These are phyloP conservation scores for Leishmania gerbilli DNA, from an alignment of 208 protist species.

Conservation along the genomic window DNA sequence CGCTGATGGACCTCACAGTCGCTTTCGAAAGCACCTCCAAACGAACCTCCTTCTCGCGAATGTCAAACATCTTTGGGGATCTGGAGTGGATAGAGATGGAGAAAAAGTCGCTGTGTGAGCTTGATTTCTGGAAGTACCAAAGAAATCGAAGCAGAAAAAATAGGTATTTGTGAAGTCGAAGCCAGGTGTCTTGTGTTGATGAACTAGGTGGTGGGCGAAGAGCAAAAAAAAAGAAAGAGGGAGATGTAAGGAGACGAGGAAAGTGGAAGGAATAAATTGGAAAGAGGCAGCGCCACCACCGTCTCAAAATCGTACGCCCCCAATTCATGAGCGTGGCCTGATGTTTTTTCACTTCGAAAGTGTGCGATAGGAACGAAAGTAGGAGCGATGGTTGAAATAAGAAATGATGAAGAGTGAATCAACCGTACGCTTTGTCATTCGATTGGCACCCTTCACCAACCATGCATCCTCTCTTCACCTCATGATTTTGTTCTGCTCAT, in stretches of 20 bases:
- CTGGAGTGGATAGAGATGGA: not conserved
- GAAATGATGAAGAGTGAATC: not conserved
- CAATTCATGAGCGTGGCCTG: not conserved
- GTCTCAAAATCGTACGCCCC: not conserved
- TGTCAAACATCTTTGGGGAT: slow-evolving; percentile 9
- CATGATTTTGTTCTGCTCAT: not conserved
- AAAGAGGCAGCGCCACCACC: not conserved
- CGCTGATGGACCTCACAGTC: slow-evolving; percentile 33
- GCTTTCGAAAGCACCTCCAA: slow-evolving; percentile 13
- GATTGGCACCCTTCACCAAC: not conserved
- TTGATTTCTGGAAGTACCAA: not conserved
- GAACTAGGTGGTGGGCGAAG: not conserved
- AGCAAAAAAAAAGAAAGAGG: not conserved
- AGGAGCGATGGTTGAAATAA: not conserved
- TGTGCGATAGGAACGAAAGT: too few species aligned
- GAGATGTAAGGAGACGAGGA: not conserved
- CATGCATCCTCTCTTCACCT: not conserved
- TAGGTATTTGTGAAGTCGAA: not conserved
- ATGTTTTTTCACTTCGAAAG: not conserved
- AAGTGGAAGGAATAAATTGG: not conserved
- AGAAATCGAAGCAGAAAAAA: too few species aligned
- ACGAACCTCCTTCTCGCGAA: slow-evolving; percentile 10
- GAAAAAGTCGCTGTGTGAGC: not conserved
- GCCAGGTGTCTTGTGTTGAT: not conserved
- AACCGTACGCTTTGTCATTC: not conserved